Conservation (phyloP, 148 eudicot genomes). For the Persicaria tinctoria region DNA sequence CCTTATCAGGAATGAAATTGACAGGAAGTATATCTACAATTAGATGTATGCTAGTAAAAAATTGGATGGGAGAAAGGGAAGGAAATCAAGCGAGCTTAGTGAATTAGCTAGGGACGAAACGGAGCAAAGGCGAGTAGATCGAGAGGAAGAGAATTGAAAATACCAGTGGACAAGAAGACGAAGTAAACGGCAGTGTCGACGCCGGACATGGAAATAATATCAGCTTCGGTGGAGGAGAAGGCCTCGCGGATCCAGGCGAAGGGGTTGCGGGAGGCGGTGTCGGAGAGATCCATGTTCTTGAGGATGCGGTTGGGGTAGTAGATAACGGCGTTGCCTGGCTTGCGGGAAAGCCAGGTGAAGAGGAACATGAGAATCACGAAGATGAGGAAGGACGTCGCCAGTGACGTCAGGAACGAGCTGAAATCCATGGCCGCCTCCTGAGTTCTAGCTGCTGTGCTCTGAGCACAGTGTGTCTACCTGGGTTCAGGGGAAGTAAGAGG, state of each 20-base stretch:
- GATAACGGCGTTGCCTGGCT: constrained; percentile 51
- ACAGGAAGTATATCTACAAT: too few species aligned
- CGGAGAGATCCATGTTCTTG: constrained; percentile 51
- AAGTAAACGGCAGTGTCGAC: constrained; percentile 91
- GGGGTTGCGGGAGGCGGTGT: constrained; percentile 54
- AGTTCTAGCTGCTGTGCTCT: background rate
- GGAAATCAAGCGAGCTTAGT: too few species aligned
- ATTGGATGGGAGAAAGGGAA: too few species aligned
- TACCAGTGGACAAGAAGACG: constrained; percentile 76
- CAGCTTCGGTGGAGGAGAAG: constrained; percentile 47
- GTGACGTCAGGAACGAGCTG: constrained; percentile 68
- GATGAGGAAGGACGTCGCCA: constrained; percentile 61
- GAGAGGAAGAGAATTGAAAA: background rate
- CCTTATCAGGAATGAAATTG: too few species aligned
- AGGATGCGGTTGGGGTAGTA: constrained; percentile 83
- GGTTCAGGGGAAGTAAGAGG: too few species aligned
- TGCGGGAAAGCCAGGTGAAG: constrained; percentile 61
- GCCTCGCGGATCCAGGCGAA: constrained; percentile 79
- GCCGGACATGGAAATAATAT: constrained; percentile 54
- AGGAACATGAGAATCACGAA: constrained; percentile 67
- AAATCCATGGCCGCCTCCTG: constrained; percentile 47
- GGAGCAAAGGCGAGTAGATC: too few species aligned
- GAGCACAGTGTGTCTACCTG: too few species aligned
- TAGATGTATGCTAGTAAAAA: too few species aligned
- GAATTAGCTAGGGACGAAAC: too few species aligned